Evolutionary conservation across 495 filamentous ascomycete species (phyloP), one percentile per base, ranked within the genome.

Genomic region (Tuber borchii): DNA sequence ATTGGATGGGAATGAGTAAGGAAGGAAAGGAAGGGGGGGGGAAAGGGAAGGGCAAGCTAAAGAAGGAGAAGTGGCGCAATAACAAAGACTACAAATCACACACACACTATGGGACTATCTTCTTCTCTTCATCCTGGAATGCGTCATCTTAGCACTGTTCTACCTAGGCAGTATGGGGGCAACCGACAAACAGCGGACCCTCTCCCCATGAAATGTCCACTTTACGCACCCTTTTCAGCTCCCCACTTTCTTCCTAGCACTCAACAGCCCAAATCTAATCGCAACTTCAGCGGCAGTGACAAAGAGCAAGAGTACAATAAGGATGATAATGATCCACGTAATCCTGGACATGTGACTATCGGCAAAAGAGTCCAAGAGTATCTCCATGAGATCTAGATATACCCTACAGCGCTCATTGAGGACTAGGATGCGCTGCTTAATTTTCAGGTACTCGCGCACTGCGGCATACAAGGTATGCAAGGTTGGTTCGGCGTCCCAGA

Each of bases 271-370:
- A 83, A 98, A 97, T 17, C 96, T 87, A 65, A 99, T 85, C 72
- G 91, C 89, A 26, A 97, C 95, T 85, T 99, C 95, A 7, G 90
- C 91, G 69, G 91, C 92, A 0, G 95, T 99, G 31, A 99, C 93
- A 56, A 92, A 84, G 81, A 99, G 97, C 80, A 90, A 93, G 74
- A 98, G 86, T 61, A 96, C 79, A 80, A 99, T 99, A 16, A 99
- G 88, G 45, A 96, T 87, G 80, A 99, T 99, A 82, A 98, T 94
- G 80, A 99, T 98, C 95, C 94, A 98, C 0, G 95, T 99, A 83
- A 98, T 91, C 72, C 84, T 87, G 78, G 93, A 97, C 89, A 97
- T 98, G 82, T 94, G 97, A 74, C 92, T 92, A 83, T 98, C 94
- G 44, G 92, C 92, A 71, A 97, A 93, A 8, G 90, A 92, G 84